Evolutionary conservation across 768 basidiomycete species (phyloP), one percentile per base, ranked within the genome.

Genomic region (Amanita inopinata): DNA sequence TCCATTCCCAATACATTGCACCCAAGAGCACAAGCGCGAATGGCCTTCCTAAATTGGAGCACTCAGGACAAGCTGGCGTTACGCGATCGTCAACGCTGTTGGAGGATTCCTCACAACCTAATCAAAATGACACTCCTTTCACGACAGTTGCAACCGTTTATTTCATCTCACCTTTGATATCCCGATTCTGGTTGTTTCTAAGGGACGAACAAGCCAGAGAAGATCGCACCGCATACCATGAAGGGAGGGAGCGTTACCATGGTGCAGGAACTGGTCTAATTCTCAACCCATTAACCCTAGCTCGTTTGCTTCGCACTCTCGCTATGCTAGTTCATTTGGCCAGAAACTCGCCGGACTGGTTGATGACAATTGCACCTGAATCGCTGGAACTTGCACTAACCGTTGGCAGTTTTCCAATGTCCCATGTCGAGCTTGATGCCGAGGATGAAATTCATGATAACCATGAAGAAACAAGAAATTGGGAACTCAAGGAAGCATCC

Each of bases 131-230:
- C 17, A 19, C 17, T 5, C 4, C 42, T 3, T 85, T 83, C 54
- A 77, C 75, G 14, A 70, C 76, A 40, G 63, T 98, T 19, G 90
- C 91, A 0, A 86, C 86, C 0, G 89, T 92, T 55, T 80, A 64
- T 61, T 98, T 97, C 63, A 74, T 96, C 38, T 76, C 81, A 46
- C 96, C 96, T 0, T 66, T 98, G 40, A 74, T 97, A 62, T 84
- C 92, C 51, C 76, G 82, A n/a, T 96, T 98, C 62, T 99, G 92
- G 92, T 56, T 72, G n/a, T 89, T 93, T 62, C 74, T 96, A 33
- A 77, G 86, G 5, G 90, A 94, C 51, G 81, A 87, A 53, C 79
- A 85, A 51, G 69, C 74, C 2, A 72, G 88, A 27, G 85, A 90
- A 53, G 73, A 76, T 39, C 73, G 86, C 31, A 82, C 82, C 2